Evolutionary conservation across 495 filamentous ascomycete genomes (phyloP).

Genomic region (Talaromyces ruber): DNA sequence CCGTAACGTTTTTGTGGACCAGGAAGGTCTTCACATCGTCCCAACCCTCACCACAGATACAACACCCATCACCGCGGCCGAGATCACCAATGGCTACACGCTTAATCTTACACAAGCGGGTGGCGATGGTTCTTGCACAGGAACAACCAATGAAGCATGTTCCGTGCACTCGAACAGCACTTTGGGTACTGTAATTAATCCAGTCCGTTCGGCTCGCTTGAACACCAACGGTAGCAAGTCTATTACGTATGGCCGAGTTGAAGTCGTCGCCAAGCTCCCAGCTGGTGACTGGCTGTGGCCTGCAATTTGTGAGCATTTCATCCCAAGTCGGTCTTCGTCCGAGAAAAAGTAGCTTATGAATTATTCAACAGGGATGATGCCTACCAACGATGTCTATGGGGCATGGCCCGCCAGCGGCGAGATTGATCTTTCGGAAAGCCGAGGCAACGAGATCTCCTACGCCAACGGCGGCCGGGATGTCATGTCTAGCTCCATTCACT

Average conservation of each 20-base stretch:
- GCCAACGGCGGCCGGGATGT: slow-evolving; percentile 73
- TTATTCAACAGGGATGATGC: slow-evolving; percentile 51
- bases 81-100: slow-evolving; percentile 10
- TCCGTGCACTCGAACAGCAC: slow-evolving; percentile 58
- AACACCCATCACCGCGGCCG: slow-evolving; percentile 35
- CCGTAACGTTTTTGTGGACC: slow-evolving; percentile 62
- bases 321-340: background rate
- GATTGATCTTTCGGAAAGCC: slow-evolving; percentile 72
- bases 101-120: slow-evolving; percentile 42
- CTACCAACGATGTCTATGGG: slow-evolving; percentile 61
- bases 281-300: slow-evolving; percentile 84
- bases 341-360: background rate
- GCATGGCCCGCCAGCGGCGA: slow-evolving; percentile 76
- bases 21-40: slow-evolving; percentile 63
- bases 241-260: slow-evolving; percentile 76
- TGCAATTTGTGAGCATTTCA: slow-evolving; percentile 55
- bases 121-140: slow-evolving; percentile 56
- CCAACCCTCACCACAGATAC: slow-evolving; percentile 68
- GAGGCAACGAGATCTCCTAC: slow-evolving; percentile 73
- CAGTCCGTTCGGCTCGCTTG: slow-evolving; percentile 70
- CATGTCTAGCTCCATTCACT: slow-evolving; percentile 71
- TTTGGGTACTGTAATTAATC: slow-evolving; percentile 66
- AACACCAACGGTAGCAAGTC: slow-evolving; percentile 58
- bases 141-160: slow-evolving; percentile 44
- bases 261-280: slow-evolving; percentile 68